Evolutionary conservation across 345 rosid species (phyloP).

Genomic region (Alliaria petiolata): DNA sequence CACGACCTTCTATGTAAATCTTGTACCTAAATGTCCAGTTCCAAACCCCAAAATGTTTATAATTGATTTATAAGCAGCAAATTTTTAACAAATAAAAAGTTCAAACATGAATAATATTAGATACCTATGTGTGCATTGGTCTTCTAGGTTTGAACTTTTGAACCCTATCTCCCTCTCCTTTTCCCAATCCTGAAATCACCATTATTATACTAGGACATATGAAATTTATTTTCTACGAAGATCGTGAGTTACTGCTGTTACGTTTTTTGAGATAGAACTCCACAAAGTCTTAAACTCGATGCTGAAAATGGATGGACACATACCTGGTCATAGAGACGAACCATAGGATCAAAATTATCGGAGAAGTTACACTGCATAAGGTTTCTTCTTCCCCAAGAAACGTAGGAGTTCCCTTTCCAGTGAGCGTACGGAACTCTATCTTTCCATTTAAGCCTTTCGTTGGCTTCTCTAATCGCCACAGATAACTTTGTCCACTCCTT

Average conservation of each 20-base stretch:
- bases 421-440: constrained; percentile 58
- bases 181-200: constrained; percentile 37
- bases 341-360: constrained; percentile 32
- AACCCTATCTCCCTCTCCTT: constrained; percentile 34
- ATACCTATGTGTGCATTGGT: constrained; percentile 56
- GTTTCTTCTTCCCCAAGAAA: constrained; percentile 31
- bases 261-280: not conserved
- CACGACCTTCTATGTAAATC: constrained; percentile 48
- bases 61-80: not conserved
- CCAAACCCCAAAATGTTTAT: not conserved
- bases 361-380: constrained; percentile 52
- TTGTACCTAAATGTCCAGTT: constrained; percentile 35
- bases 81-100: not conserved
- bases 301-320: not conserved
- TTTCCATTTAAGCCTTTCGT: constrained; percentile 44
- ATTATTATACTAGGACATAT: not conserved
- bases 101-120: not conserved
- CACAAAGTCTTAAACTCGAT: not conserved
- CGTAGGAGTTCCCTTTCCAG: constrained; percentile 58
- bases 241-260: not conserved
- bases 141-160: constrained; percentile 36
- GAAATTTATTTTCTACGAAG: not conserved
- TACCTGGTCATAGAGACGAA: constrained; percentile 39
- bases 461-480: constrained; percentile 40
- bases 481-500: constrained; percentile 52